phyloP scores from a whole-genome alignment of 345 rosid genomes.

The Triadica sebifera region DNA sequence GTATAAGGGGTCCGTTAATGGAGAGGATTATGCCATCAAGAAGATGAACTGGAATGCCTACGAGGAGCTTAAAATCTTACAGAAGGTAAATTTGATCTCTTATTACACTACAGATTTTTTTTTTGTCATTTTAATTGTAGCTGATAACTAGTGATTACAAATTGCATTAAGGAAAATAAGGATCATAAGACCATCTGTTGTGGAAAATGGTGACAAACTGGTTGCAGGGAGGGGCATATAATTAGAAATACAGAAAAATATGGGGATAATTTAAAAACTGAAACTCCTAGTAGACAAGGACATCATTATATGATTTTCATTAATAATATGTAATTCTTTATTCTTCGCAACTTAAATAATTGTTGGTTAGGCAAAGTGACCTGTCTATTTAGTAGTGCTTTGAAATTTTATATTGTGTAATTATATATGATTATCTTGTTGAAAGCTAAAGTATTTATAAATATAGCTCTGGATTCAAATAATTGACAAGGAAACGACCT shows the following conservation, averaged over 20 bases:
- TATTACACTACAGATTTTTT: conserved; percentile 5
- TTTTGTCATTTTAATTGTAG: conserved; percentile 6
- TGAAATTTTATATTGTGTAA: conserved; percentile 9
- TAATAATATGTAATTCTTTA: conserved; percentile 2
- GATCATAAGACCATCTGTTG: conserved; percentile 2
- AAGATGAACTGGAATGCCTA: conserved; percentile 70
- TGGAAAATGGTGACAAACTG: conserved; percentile 5
- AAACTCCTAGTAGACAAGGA: conserved; percentile 20
- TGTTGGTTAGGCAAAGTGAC: conserved; percentile 21
- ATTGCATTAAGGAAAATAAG: not conserved
- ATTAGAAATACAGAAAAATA: conserved; percentile 7
- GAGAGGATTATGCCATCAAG: conserved; percentile 60
- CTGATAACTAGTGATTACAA: not conserved
- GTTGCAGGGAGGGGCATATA: not conserved
- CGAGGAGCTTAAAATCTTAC: conserved; percentile 74
- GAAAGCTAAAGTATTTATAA: not conserved
- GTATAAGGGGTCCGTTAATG: conserved; percentile 51
- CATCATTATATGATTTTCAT: conserved; percentile 13
- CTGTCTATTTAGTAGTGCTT: conserved; percentile 8
- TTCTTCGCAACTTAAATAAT: conserved; percentile 8
- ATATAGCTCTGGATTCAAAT: conserved; percentile 2
- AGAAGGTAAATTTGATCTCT: conserved; percentile 45
- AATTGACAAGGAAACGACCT: conserved; percentile 7
- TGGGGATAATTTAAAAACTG: not conserved
- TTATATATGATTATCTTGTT: not conserved